A percentile compares a stretch with the other conserved stretches of the same genome.
These are phyloP conservation scores for Cryptococcus amylolentus DNA, from an alignment of 1,284 basidiomycete genomes.

Conservation along the genomic window DNA sequence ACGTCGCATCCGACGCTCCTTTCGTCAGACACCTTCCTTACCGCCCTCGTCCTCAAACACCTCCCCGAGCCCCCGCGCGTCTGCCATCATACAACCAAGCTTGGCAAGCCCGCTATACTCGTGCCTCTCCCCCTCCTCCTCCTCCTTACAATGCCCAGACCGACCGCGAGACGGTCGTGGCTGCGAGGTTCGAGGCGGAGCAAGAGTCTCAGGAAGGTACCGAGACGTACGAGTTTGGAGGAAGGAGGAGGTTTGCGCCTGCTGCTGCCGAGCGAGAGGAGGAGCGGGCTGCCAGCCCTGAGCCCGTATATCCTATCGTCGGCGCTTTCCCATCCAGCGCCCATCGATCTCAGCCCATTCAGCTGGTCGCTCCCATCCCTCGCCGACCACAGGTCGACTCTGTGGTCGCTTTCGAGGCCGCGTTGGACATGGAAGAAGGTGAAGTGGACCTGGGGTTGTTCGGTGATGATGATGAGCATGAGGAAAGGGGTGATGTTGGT, in stretches of 20 bases:
- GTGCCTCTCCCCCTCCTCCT: constrained; percentile 31
- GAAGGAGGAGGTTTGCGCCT: constrained; percentile 2
- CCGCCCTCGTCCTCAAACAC: constrained; percentile 1
- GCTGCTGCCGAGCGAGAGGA: neutral
- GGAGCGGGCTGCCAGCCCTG: neutral
- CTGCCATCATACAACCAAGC: constrained; percentile 10
- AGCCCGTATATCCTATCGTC: constrained; percentile 8
- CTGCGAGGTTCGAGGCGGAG: constrained; percentile 23
- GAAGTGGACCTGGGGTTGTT: constrained; percentile 2
- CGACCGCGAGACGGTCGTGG: constrained; percentile 27
- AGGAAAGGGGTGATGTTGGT: constrained; percentile 7
- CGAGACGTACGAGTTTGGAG: constrained; percentile 10
- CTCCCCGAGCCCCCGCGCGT: neutral
- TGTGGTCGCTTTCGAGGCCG: constrained; percentile 17
- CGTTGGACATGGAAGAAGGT: constrained; percentile 21
- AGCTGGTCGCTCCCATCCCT: constrained; percentile 5
- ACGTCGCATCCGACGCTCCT: neutral
- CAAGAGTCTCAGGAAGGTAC: constrained; percentile 4
- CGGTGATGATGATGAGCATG: constrained; percentile 7
- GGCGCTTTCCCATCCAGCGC: constrained; percentile 15
- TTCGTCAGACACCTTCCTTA: neutral
- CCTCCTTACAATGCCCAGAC: constrained; percentile 43
- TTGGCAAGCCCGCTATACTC: constrained; percentile 11
- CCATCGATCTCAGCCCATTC: neutral
- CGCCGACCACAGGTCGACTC: constrained; percentile 4